Conservation (phyloP, 2,329 filamentous ascomycete genomes). For the Trematosphaeria pertusa region DNA sequence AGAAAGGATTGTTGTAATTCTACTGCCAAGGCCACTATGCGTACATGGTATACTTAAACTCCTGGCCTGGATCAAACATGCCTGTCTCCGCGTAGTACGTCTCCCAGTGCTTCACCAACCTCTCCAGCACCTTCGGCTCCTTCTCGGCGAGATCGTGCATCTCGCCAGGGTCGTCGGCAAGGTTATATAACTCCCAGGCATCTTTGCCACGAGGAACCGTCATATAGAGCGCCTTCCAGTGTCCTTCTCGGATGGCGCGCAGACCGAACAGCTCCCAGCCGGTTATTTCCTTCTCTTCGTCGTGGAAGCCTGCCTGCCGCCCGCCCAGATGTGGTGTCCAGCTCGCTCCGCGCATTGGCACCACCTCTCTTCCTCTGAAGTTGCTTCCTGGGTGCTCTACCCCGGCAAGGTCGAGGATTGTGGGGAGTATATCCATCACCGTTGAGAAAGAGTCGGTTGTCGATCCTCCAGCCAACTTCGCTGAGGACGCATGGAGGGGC, state of each 20-base stretch:
- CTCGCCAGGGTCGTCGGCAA: slow-evolving; percentile 16
- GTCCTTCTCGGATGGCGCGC: slow-evolving; percentile 13
- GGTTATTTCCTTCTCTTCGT: slow-evolving; percentile 7
- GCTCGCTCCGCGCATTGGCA: slow-evolving; percentile 10
- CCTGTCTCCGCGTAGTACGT: slow-evolving; percentile 18
- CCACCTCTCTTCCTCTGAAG: slow-evolving; percentile 34
- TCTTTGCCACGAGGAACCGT: slow-evolving; percentile 13
- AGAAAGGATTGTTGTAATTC: too few relatives aligned
- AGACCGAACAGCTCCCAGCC: slow-evolving; percentile 20
- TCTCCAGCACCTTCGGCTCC: slow-evolving; percentile 11
- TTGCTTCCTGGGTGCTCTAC: slow-evolving; percentile 35
- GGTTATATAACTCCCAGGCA: slow-evolving; percentile 19
- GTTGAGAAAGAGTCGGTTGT: slow-evolving; percentile 41
- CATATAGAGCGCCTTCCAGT: slow-evolving; percentile 19
- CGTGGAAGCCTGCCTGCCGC: slow-evolving; percentile 4
- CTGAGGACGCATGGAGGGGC: background rate
- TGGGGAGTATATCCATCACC: slow-evolving; percentile 49
- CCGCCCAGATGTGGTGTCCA: slow-evolving; percentile 6
- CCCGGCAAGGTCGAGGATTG: slow-evolving; percentile 45
- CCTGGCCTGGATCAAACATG: slow-evolving; percentile 16
- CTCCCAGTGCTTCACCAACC: slow-evolving; percentile 16
- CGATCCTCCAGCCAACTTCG: slow-evolving; percentile 22
- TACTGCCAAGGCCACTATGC: too few relatives aligned
- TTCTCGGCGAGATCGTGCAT: slow-evolving; percentile 10
- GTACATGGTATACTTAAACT: slow-evolving; percentile 6